Conservation (phyloP, 2,329 filamentous ascomycete species). For the Epichloe aotearoae region DNA sequence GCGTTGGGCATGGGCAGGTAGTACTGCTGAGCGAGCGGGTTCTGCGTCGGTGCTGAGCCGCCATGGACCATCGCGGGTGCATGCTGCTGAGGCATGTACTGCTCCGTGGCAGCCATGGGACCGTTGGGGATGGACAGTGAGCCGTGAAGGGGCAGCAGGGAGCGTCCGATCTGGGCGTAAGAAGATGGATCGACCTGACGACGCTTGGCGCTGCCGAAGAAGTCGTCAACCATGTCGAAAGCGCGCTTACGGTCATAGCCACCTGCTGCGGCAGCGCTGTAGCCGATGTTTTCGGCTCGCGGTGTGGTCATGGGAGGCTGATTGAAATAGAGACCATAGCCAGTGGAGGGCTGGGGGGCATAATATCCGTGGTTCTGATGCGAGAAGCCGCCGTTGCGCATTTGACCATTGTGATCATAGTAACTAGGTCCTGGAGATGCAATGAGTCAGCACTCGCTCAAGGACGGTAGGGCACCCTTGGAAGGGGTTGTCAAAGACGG, state of each 20-base stretch:
- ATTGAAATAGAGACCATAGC: conserved; percentile 70
- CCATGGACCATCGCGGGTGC: conserved; percentile 36
- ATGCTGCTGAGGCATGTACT: conserved; percentile 38
- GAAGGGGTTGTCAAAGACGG: conserved; percentile 7
- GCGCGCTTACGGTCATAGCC: conserved; percentile 68
- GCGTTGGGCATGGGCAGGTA: conserved; percentile 77
- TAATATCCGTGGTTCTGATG: conserved; percentile 48
- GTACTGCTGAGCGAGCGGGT: conserved; percentile 54
- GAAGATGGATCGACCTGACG: conserved; percentile 77
- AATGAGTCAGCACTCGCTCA: conserved; percentile 4
- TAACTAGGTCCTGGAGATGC: conserved; percentile 38
- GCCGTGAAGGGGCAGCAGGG: conserved; percentile 68
- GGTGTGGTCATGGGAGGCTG: conserved; percentile 41
- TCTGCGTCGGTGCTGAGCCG: conserved; percentile 45
- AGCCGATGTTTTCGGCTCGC: conserved; percentile 49
- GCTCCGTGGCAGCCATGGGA: conserved; percentile 29
- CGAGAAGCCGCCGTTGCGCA: conserved; percentile 44
- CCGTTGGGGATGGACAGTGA: conserved; percentile 49
- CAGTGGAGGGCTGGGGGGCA: conserved; percentile 37
- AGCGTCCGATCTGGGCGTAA: conserved; percentile 85
- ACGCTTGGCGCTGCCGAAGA: conserved; percentile 87
- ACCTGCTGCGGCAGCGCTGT: conserved; percentile 32
- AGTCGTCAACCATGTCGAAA: conserved; percentile 84
- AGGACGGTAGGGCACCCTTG: background rate
- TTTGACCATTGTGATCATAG: conserved; percentile 53